These are phyloP conservation scores for Aureoboletus auriporus DNA, from an alignment of 768 basidiomycete genomes.

Conservation along the genomic window DNA sequence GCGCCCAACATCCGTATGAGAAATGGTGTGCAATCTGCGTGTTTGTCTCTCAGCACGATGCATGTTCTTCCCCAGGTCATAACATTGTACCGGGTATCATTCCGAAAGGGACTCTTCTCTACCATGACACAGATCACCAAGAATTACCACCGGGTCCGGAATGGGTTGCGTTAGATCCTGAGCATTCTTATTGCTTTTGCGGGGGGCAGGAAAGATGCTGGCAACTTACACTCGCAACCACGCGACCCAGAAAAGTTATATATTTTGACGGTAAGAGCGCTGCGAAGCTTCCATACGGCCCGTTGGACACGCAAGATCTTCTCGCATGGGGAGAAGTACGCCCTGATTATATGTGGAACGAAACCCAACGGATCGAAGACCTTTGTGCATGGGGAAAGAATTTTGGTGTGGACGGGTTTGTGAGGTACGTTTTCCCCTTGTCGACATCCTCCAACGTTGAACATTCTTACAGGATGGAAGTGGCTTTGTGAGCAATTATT, in stretches of 20 bases:
- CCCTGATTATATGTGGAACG: not conserved
- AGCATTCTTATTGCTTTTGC: slow-evolving; percentile 36
- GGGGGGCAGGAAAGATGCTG: slow-evolving; percentile 1
- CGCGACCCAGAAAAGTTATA: slow-evolving; percentile 8
- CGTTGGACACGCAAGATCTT: not conserved
- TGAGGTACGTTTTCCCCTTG: slow-evolving; percentile 26
- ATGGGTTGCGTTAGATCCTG: slow-evolving; percentile 29
- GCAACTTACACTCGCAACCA: slow-evolving; percentile 32
- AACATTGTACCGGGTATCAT: slow-evolving; percentile 25
- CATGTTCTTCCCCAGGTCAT: not conserved
- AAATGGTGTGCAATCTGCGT: too few relatives aligned
- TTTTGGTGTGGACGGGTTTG: slow-evolving; percentile 39
- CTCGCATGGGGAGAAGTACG: not conserved
- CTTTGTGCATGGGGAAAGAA: slow-evolving; percentile 36
- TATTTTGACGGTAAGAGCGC: slow-evolving; percentile 50
- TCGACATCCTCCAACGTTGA: not conserved
- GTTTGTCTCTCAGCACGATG: not conserved
- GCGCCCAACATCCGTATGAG: too few relatives aligned
- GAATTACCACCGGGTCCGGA: slow-evolving; percentile 23
- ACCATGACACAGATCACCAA: slow-evolving; percentile 22
- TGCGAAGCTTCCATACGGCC: slow-evolving; percentile 19
- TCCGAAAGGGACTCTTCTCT: slow-evolving; percentile 28
- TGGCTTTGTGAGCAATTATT: slow-evolving; percentile 23
- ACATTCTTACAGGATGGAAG: slow-evolving; percentile 12
- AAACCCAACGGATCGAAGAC: not conserved